phyloP scores from a whole-genome alignment of 345 rosid species.

The Clausena lansium region DNA sequence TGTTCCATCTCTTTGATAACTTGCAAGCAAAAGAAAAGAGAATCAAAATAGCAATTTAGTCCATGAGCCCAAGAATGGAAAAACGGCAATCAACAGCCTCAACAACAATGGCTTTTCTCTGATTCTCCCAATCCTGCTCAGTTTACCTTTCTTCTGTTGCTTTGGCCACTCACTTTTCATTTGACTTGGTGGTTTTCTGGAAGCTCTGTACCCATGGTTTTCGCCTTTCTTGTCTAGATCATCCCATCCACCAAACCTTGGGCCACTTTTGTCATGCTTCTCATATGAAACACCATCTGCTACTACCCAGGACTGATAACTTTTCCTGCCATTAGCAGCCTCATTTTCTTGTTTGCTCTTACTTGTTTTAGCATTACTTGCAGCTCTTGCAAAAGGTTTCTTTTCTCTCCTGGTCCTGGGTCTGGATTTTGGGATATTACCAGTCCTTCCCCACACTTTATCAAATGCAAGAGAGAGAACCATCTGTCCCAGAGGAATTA shows the following conservation, averaged over 20 bases:
- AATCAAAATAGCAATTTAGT: constrained; percentile 55
- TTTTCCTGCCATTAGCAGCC: constrained; percentile 27
- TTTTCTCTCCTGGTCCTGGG: constrained; percentile 30
- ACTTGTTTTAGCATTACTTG: constrained; percentile 23
- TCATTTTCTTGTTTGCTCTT: constrained; percentile 23
- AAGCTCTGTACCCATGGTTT: constrained; percentile 10
- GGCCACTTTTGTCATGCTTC: constrained; percentile 11
- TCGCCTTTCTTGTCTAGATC: constrained; percentile 49
- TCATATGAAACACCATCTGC: constrained; percentile 29
- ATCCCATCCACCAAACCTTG: constrained; percentile 82
- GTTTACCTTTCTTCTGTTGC: constrained; percentile 33
- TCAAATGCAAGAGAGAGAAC: constrained; percentile 52
- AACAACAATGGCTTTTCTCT: constrained; percentile 62
- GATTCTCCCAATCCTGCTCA: constrained; percentile 53
- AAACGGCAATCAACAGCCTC: constrained; percentile 65
- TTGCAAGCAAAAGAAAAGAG: background rate
- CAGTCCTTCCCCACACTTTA: constrained; percentile 49
- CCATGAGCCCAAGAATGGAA: constrained; percentile 80
- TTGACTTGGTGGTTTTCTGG: constrained; percentile 7
- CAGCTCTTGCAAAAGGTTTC: constrained; percentile 41
- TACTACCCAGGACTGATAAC: constrained; percentile 66
- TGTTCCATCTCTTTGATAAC: background rate
- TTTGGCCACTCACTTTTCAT: constrained; percentile 23
- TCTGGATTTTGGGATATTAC: constrained; percentile 33
- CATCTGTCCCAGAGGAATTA: constrained; percentile 80